Evolutionary conservation across 1,139 yeast species (phyloP).

Genomic region (Yamadazyma triangularis): DNA sequence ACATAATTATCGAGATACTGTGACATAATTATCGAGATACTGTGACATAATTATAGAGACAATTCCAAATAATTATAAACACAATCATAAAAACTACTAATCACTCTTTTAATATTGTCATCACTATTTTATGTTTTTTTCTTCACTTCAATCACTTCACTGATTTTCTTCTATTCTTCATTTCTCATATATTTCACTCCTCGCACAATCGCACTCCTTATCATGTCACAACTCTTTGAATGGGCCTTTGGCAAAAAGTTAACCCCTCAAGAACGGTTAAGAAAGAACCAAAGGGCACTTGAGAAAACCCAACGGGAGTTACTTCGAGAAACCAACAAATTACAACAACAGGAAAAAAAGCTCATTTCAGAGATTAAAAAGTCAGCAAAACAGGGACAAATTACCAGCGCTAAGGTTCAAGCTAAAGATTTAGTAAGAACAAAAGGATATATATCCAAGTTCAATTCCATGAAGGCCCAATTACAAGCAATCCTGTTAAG

Average conservation of each 20-base stretch:
- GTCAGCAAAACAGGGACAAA: slow-evolving; percentile 86
- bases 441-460: slow-evolving; percentile 74
- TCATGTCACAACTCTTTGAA: slow-evolving; percentile 60
- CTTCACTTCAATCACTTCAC: no score
- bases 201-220: no score
- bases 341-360: slow-evolving; percentile 90
- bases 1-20: no score
- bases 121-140: no score
- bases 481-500: slow-evolving; percentile 89
- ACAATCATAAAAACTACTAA: no score
- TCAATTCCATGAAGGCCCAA: slow-evolving; percentile 92
- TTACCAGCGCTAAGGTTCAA: slow-evolving; percentile 86
- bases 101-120: no score
- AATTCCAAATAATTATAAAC: no score
- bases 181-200: background rate
- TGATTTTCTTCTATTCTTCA: no score
- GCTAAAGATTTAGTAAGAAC: slow-evolving; percentile 94
- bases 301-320: slow-evolving; percentile 93
- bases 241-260: slow-evolving; percentile 95
- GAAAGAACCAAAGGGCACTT: slow-evolving; percentile 91
- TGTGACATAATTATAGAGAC: no score
- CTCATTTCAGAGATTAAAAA: slow-evolving; percentile 80
- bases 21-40: no score
- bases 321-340: slow-evolving; percentile 77
- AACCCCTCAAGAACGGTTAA: slow-evolving; percentile 91